Base-by-base conservation (phyloP, 2,329 filamentous ascomycete species). In the Botryotinia convoluta region DNA sequence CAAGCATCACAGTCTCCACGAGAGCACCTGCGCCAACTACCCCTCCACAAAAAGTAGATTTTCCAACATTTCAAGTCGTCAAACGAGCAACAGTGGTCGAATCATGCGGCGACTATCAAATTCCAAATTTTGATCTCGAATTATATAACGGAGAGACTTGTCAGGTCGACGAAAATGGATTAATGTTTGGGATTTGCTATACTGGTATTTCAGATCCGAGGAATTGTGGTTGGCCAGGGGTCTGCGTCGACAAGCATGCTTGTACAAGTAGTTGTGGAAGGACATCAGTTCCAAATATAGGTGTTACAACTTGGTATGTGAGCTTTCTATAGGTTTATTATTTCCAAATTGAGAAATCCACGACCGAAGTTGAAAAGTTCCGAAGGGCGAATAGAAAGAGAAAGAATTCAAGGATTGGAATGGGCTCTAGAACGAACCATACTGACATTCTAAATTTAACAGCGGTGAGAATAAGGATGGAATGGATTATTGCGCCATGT, bases 261-360 rank as follows among this genome's bases (percentile, higher is more conserved):
- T 72, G 70, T 44, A 59, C 37, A 6, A 35, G 18, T 39, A n/a
- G 20, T 14, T 72, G 70, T 45, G 70, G 70, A n/a, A 72, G 70
- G 9, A 72, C 70, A 29, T 35, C 44, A 57, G 61, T 72, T 20
- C 70, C 70, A 10, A 72, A 72, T 10, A 2, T 67, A 7, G 20
- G 44, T 18, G 16, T 16, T 42, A 64, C 62, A 20, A 54, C 35
- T 45, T 72, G 70, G 70, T 72, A 67, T 22, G 69, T 72, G 35
- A 20, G 35, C n/a, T 44, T 57, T 12, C 14, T 26, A 57, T 59
- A 42, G 14, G n/a, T 29, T 18, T 42, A 22, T 42, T 9, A 6
- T 39, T 54, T 57, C 6, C 9, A 42, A 32, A 32, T 57, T 29
- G 26, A 18, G 10, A 4, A 32, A 14, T 3, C 22, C 10, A 8